Conservation (phyloP, 768 basidiomycete genomes). For the Mycena olivaceomarginata region DNA sequence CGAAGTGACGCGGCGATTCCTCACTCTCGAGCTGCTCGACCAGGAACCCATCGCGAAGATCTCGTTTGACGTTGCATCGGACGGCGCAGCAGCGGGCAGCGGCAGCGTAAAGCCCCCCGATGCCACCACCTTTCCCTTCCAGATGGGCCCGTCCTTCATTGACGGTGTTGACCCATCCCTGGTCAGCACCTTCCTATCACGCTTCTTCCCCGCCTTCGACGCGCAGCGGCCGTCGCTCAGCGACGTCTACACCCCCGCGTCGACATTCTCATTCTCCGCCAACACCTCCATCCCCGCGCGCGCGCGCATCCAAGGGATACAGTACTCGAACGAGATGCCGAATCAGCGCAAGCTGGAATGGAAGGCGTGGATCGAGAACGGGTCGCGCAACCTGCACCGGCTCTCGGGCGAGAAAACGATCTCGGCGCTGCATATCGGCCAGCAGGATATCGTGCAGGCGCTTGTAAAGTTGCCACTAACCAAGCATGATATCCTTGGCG, state of each 20-base stretch:
- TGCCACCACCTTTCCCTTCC: conserved; percentile 84
- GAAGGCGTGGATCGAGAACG: conserved; percentile 80
- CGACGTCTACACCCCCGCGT: conserved; percentile 86
- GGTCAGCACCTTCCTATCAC: conserved; percentile 86
- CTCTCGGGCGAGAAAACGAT: conserved; percentile 79
- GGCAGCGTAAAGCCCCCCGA: conserved; percentile 62
- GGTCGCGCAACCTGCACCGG: conserved; percentile 87
- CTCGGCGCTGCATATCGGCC: conserved; percentile 83
- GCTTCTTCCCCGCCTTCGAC: conserved; percentile 93
- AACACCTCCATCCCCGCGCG: conserved; percentile 90
- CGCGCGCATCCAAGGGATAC: conserved; percentile 83
- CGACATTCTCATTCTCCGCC: conserved; percentile 94
- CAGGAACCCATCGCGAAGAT: conserved; percentile 87
- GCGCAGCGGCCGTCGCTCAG: conserved; percentile 79
- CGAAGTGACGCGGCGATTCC: conserved; percentile 88
- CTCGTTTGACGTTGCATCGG: conserved; percentile 83
- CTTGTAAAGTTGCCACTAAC: conserved; percentile 84
- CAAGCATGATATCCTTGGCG: conserved; percentile 86
- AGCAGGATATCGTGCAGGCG: conserved; percentile 76
- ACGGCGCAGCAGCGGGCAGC: conserved; percentile 57
- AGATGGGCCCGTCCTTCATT: conserved; percentile 84
- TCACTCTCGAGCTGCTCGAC: conserved; percentile 90
- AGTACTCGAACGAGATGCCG: conserved; percentile 78
- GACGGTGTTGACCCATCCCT: conserved; percentile 82
- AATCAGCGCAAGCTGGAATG: conserved; percentile 91